Conservation (phyloP, 2,329 filamentous ascomycete species). For the Scytalidium lignicola region DNA sequence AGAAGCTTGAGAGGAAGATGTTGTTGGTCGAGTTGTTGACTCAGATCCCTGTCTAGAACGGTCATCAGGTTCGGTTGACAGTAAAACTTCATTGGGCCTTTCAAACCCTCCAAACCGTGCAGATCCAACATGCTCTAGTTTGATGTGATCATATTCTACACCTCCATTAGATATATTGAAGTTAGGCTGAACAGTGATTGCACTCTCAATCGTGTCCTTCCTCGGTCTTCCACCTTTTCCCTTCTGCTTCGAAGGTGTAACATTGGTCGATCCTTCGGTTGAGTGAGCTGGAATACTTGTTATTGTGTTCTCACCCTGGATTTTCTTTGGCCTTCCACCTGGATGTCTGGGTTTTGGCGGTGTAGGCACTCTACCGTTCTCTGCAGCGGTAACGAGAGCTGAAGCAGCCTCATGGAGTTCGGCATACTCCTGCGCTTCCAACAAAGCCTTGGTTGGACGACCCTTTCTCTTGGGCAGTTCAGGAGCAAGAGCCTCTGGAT, state of each 20-base stretch:
- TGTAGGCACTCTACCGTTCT: not conserved
- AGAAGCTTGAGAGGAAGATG: slow-evolving; percentile 15
- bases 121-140: not conserved
- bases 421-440: not conserved
- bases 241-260: not conserved
- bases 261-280: not conserved
- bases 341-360: slow-evolving; percentile 6
- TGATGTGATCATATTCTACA: not conserved
- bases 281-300: not conserved
- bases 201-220: not conserved
- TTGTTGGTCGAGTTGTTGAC: slow-evolving; percentile 13
- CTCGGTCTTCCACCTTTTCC: not conserved
- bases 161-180: not conserved
- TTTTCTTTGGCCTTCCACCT: slow-evolving; percentile 9
- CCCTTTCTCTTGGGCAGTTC: not conserved
- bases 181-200: not conserved
- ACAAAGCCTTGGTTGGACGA: not conserved
- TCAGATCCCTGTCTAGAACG: slow-evolving; percentile 11
- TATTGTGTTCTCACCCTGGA: not conserved
- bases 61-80: slow-evolving; percentile 20
- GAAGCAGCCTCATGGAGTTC: not conserved
- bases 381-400: not conserved
- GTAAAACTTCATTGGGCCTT: slow-evolving; percentile 16
- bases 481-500: not conserved
- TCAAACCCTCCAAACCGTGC: not conserved